Evolutionary conservation across 345 rosid genomes (phyloP).

Genomic region (Murraya koenigii): DNA sequence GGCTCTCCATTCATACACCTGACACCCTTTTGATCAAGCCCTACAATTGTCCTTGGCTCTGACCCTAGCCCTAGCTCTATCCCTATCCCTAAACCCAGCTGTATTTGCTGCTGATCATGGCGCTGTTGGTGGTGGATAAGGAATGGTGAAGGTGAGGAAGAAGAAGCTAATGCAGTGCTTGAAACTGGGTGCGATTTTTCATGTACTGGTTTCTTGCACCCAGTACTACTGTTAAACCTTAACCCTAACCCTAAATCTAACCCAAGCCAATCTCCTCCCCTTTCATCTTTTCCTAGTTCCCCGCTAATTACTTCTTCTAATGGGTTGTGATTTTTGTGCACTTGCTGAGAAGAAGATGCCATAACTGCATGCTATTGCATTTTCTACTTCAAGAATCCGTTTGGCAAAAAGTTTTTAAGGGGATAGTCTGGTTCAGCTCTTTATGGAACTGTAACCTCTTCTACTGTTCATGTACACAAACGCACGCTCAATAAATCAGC

Average conservation of each 20-base stretch:
- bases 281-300: slow-evolving; percentile 6
- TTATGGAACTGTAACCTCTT: slow-evolving; percentile 9
- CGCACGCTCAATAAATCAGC: not conserved
- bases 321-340: not conserved
- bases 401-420: not conserved
- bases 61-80: slow-evolving; percentile 3
- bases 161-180: not conserved
- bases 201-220: slow-evolving; percentile 9
- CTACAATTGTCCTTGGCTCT: not conserved
- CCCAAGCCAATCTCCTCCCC: slow-evolving; percentile 29
- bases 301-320: not conserved
- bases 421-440: slow-evolving; percentile 18
- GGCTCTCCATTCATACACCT: slow-evolving; percentile 3
- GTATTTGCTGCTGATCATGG: not conserved
- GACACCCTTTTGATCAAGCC: not conserved
- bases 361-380: slow-evolving; percentile 17
- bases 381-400: not conserved
- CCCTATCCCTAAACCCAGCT: slow-evolving; percentile 18
- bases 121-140: not conserved
- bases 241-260: slow-evolving; percentile 33
- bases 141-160: not conserved
- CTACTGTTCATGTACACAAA: not conserved
- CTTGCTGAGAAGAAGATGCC: slow-evolving; percentile 32
- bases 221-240: not conserved
- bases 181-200: slow-evolving; percentile 14